These are phyloP conservation scores for Ustilaginoidea virens DNA, from an alignment of 2,329 filamentous ascomycete species.

Conservation along the genomic window DNA sequence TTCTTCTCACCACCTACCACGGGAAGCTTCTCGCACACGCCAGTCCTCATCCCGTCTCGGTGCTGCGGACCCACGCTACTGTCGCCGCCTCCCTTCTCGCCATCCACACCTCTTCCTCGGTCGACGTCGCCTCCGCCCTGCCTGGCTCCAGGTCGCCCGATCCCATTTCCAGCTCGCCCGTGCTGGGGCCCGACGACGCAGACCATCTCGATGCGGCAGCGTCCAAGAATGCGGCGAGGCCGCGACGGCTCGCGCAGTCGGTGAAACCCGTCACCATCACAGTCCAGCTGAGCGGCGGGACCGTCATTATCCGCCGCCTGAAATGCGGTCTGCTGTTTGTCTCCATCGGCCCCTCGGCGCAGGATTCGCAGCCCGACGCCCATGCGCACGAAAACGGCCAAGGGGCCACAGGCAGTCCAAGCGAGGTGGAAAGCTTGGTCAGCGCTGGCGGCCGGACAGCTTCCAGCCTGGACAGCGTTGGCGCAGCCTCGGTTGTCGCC, in stretches of 20 bases:
- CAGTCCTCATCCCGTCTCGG: conserved; percentile 36
- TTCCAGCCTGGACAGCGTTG: conserved; percentile 21
- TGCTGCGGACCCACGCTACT: conserved; percentile 46
- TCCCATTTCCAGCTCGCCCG: conserved; percentile 11
- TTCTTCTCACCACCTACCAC: conserved; percentile 42
- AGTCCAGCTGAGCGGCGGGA: conserved; percentile 41
- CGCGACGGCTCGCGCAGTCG: conserved; percentile 5
- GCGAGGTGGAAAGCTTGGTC: conserved; percentile 30
- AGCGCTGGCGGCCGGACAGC: conserved; percentile 30
- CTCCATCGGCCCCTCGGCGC: conserved; percentile 34
- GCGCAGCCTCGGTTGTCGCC: conserved; percentile 30
- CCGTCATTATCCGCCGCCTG: conserved; percentile 42
- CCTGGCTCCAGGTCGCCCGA: conserved; percentile 18
- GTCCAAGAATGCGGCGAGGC: conserved; percentile 1
- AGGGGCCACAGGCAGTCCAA: conserved; percentile 19
- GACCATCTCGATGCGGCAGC: conserved; percentile 6
- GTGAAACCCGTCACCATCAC: conserved; percentile 31
- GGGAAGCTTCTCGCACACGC: conserved; percentile 51
- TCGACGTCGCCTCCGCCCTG: conserved; percentile 25
- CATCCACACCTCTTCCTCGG: conserved; percentile 33
- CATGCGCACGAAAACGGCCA: conserved; percentile 15
- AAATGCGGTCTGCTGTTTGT: conserved; percentile 46
- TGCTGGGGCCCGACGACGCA: conserved; percentile 10
- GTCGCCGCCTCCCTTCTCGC: conserved; percentile 47
- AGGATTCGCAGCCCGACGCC: conserved; percentile 9